A percentile compares a stretch with the other conserved stretches of the same genome.
These are phyloP conservation scores for Lepidium sativum DNA, from an alignment of 345 rosid genomes.

Conservation along the genomic window DNA sequence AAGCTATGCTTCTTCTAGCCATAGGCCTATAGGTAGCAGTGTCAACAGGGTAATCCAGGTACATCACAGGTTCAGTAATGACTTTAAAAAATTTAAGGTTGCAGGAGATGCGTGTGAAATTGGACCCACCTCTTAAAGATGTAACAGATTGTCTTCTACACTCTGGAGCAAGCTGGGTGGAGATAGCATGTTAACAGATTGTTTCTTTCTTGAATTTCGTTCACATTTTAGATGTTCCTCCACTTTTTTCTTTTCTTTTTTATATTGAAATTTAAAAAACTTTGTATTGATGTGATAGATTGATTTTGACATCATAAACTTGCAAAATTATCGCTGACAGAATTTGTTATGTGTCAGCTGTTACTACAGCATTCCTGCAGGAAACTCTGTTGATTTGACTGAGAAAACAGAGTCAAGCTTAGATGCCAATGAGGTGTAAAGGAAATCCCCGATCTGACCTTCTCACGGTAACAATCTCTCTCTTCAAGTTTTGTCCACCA, in stretches of 20 bases:
- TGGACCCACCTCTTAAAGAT: conserved; percentile 18
- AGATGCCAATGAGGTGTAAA: conserved; percentile 12
- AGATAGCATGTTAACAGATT: conserved; percentile 1
- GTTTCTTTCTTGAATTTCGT: conserved; percentile 27
- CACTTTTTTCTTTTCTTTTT: neutral
- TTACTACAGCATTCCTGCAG: conserved; percentile 20
- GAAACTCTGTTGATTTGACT: conserved; percentile 22
- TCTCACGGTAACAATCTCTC: conserved; percentile 9
- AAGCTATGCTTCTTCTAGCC: neutral
- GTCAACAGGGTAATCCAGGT: neutral
- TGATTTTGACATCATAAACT: conserved; percentile 29
- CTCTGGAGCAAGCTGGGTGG: conserved; percentile 12
- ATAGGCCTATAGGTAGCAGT: neutral
- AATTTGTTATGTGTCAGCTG: conserved; percentile 28
- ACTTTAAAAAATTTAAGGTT: conserved; percentile 23
- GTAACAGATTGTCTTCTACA: conserved; percentile 23
- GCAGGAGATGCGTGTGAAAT: conserved; percentile 15
- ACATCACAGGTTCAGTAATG: conserved; percentile 1
- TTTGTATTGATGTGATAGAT: conserved; percentile 19
- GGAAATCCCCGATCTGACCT: neutral
- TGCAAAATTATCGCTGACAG: conserved; percentile 35
- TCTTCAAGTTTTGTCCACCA: neutral
- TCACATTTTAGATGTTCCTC: conserved; percentile 3
- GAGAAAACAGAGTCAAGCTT: conserved; percentile 22
- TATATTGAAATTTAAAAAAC: neutral